Percentiles rank a stretch among this genome's conserved stretches.
phyloP scores from a whole-genome alignment of 805 yeast species.

The Schizosaccharomyces octosporus region DNA sequence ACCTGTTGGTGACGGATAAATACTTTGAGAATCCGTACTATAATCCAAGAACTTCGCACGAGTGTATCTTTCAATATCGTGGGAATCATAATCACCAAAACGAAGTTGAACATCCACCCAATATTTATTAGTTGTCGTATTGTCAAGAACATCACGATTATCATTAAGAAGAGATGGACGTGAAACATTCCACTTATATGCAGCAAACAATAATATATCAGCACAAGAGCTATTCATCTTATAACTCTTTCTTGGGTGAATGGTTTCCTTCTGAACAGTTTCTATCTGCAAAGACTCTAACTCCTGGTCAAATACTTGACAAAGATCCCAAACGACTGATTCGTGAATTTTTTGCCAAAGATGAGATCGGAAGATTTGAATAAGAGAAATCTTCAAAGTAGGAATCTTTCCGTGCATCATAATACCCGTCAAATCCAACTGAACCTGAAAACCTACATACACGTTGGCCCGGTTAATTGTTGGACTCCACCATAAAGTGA shows the following conservation, averaged over 20 bases:
- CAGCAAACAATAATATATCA: slow-evolving; percentile 53
- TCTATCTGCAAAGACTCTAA: slow-evolving; percentile 63
- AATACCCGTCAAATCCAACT: slow-evolving; percentile 85
- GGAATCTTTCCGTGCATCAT: slow-evolving; percentile 96
- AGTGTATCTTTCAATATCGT: slow-evolving; percentile 81
- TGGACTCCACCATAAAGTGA: slow-evolving; percentile 98
- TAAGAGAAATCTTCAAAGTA: slow-evolving; percentile 77
- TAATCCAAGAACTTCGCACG: slow-evolving; percentile 83
- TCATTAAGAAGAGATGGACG: slow-evolving; percentile 61
- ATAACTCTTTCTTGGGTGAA: slow-evolving; percentile 92
- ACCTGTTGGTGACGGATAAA: slow-evolving; percentile 87
- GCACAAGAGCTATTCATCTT: slow-evolving; percentile 93
- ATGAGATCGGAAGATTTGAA: slow-evolving; percentile 92
- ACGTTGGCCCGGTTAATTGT: slow-evolving; percentile 95
- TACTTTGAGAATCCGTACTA: slow-evolving; percentile 60
- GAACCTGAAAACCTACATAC: slow-evolving; percentile 90
- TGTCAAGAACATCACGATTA: slow-evolving; percentile 36
- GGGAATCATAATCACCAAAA: slow-evolving; percentile 94
- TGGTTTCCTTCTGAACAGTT: slow-evolving; percentile 66
- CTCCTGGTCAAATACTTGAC: slow-evolving; percentile 77
- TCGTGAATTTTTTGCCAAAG: slow-evolving; percentile 98
- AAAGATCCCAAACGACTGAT: slow-evolving; percentile 72
- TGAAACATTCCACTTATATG: slow-evolving; percentile 54
- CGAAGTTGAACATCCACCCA: slow-evolving; percentile 91
- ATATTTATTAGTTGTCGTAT: slow-evolving; percentile 34